Evolutionary conservation across 2,329 filamentous ascomycete species (phyloP).

Genomic region (Curvularia spicifera): DNA sequence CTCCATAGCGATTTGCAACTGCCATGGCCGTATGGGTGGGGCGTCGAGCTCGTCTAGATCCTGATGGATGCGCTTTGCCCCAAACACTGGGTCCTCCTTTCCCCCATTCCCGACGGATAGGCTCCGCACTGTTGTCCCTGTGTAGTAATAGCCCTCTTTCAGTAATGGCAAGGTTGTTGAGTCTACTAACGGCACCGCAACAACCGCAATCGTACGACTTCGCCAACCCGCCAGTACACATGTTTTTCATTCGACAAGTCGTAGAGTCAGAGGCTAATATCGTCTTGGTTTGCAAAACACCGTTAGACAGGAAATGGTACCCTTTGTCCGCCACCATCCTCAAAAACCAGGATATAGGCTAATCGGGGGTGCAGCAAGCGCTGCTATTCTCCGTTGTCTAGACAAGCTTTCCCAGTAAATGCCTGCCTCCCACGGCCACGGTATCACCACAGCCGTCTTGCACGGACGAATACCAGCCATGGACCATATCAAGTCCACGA

Average conservation of each 20-base stretch:
- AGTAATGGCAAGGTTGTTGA: slow-evolving; percentile 6
- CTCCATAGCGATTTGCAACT: slow-evolving; percentile 5
- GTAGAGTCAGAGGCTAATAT: slow-evolving; percentile 8
- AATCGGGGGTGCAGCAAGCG: slow-evolving; percentile 7
- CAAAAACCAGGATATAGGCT: slow-evolving; percentile 13
- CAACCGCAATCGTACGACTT: slow-evolving; percentile 8
- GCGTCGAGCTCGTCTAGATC: slow-evolving; percentile 14
- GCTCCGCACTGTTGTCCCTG: slow-evolving; percentile 12
- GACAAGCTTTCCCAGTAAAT: slow-evolving; percentile 13
- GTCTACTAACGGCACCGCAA: slow-evolving; percentile 3
- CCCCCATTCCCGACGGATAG: slow-evolving; percentile 9
- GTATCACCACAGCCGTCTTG: slow-evolving; percentile 7
- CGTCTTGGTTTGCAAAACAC: slow-evolving; percentile 8
- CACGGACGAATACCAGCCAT: neutral
- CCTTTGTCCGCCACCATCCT: slow-evolving; percentile 35
- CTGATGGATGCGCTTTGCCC: slow-evolving; percentile 8
- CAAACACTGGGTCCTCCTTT: slow-evolving; percentile 16
- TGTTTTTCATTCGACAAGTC: slow-evolving; percentile 19
- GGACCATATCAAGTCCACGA: neutral
- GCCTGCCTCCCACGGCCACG: slow-evolving; percentile 1
- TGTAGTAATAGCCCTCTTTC: neutral
- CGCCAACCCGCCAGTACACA: slow-evolving; percentile 9
- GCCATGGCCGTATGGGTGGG: slow-evolving; percentile 4
- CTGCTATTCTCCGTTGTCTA: slow-evolving; percentile 7
- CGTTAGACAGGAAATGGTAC: slow-evolving; percentile 15